phyloP scores from a whole-genome alignment of 1,284 basidiomycete species.

The Ceratobasidium sp. region DNA sequence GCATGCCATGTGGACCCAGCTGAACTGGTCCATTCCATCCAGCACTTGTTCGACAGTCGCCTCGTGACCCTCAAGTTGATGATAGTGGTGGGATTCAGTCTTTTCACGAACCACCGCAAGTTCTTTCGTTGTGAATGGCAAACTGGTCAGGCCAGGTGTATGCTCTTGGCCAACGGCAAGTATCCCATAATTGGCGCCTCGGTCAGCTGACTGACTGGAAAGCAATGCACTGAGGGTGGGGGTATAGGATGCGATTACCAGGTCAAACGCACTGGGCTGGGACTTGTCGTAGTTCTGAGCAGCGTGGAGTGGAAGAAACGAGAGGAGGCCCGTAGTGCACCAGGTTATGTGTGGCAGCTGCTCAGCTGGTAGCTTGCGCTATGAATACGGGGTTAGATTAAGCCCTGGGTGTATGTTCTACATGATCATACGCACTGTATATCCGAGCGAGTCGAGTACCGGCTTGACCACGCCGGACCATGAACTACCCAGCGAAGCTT shows the following conservation, averaged over 20 bases:
- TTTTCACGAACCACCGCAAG: too few species aligned
- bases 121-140: not conserved
- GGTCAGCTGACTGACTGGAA: too few species aligned
- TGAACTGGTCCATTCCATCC: not conserved
- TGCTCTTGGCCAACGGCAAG: not conserved
- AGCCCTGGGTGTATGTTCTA: too few species aligned
- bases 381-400: not conserved
- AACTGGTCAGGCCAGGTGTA: not conserved
- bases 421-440: not conserved
- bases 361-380: not conserved
- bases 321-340: slow-evolving; percentile 13
- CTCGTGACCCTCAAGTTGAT: not conserved
- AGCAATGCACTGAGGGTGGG: not conserved
- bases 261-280: not conserved
- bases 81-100: too few species aligned
- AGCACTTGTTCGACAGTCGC: not conserved
- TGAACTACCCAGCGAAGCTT: not conserved
- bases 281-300: not conserved
- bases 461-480: not conserved
- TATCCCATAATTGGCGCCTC: not conserved
- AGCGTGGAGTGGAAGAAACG: slow-evolving; percentile 3
- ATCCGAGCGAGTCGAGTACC: not conserved
- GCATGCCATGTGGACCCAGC: not conserved
- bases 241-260: not conserved
- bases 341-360: slow-evolving; percentile 8